These are phyloP conservation scores for Cardamine chenopodiifolia DNA, from an alignment of 345 rosid genomes.

Conservation along the genomic window DNA sequence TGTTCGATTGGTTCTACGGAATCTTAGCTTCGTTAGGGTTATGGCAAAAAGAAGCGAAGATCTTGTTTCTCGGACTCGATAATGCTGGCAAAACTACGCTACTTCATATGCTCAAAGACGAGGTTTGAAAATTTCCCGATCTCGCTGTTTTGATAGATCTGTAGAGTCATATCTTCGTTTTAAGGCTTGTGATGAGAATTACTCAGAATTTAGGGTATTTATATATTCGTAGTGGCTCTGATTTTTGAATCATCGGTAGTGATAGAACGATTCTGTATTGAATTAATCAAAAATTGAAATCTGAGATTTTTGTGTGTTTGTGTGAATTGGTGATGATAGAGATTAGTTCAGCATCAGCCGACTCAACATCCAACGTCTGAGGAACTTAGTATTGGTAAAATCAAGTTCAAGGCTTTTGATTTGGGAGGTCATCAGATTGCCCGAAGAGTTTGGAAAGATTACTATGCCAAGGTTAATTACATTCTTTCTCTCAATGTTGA, in stretches of 20 bases:
- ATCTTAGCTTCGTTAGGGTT: conserved; percentile 71
- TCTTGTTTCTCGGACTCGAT: conserved; percentile 81
- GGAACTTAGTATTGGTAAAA: conserved; percentile 79
- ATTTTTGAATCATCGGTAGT: neutral
- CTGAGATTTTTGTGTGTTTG: neutral
- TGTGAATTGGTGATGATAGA: conserved; percentile 47
- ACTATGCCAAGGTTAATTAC: conserved; percentile 66
- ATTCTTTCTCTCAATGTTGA: neutral
- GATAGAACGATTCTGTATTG: neutral
- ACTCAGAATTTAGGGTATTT: neutral
- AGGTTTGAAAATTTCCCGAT: conserved; percentile 42
- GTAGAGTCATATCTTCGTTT: neutral
- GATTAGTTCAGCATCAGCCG: conserved; percentile 86
- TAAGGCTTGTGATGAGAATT: neutral
- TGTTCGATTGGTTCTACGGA: conserved; percentile 82
- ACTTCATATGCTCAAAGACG: conserved; percentile 89
- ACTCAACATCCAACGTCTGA: conserved; percentile 84
- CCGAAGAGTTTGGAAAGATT: conserved; percentile 84
- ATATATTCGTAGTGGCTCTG: neutral
- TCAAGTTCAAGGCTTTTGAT: conserved; percentile 85
- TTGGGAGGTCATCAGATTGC: conserved; percentile 93
- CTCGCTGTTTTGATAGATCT: neutral
- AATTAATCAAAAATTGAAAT: neutral
- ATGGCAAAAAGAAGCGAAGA: conserved; percentile 85
- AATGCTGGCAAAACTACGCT: conserved; percentile 84